Percentiles rank a stretch among this genome's conserved stretches.
phyloP scores from a whole-genome alignment of 1,284 basidiomycete species.

The Trichosporon sp. region DNA sequence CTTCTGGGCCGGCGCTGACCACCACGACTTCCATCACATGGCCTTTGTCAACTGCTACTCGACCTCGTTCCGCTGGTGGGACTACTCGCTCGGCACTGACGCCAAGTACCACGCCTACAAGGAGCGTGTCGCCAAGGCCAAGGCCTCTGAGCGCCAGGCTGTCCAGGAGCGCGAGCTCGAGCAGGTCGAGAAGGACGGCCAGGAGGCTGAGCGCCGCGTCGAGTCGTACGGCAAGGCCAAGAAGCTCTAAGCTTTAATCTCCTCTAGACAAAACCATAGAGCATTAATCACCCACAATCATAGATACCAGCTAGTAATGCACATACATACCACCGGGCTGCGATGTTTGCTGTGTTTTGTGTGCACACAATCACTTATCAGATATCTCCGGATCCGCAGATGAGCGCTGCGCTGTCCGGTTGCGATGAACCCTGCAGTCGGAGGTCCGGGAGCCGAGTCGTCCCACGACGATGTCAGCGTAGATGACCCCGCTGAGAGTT shows the following conservation, averaged over 20 bases:
- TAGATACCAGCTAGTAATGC: constrained; percentile 17
- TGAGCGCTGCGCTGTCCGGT: too few species aligned
- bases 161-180: constrained; percentile 59
- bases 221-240: constrained; percentile 31
- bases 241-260: constrained; percentile 16
- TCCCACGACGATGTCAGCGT: too few species aligned
- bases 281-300: neutral
- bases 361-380: neutral
- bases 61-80: constrained; percentile 91
- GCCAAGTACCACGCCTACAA: constrained; percentile 76
- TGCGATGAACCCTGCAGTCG: too few species aligned
- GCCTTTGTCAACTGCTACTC: constrained; percentile 68
- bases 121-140: constrained; percentile 62
- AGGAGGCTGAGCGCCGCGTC: constrained; percentile 69
- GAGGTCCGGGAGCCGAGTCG: too few species aligned
- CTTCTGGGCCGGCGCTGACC: constrained; percentile 98
- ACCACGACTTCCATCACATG: constrained; percentile 91
- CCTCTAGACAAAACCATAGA: constrained; percentile 2
- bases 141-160: constrained; percentile 58
- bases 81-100: constrained; percentile 82
- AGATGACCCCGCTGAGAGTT: too few species aligned
- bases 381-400: neutral
- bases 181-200: constrained; percentile 70
- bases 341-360: too few species aligned
- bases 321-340: constrained; percentile 5